Percentiles rank a stretch among this genome's conserved stretches.
These are phyloP conservation scores for Aplosporella prunicola DNA, from an alignment of 2,329 filamentous ascomycete species.

Conservation along the genomic window DNA sequence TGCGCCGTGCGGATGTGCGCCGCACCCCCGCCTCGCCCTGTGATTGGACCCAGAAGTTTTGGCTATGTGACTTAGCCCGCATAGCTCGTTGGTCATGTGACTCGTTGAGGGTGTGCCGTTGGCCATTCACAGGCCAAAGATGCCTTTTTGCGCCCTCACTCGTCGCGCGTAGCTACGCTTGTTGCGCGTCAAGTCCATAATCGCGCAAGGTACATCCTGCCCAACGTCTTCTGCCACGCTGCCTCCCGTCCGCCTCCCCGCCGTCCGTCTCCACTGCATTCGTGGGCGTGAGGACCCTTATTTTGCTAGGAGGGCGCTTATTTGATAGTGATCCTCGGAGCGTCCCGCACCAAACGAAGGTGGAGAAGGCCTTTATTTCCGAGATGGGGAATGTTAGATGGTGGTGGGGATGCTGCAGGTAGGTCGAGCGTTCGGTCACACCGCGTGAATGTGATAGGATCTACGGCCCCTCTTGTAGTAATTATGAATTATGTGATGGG, in stretches of 20 bases:
- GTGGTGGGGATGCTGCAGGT: too few species aligned
- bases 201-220: conserved; percentile 7
- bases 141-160: conserved; percentile 2
- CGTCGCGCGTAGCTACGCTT: conserved; percentile 3
- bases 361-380: too few species aligned
- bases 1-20: conserved; percentile 6
- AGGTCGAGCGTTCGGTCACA: too few species aligned
- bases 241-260: too few species aligned
- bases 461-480: too few species aligned
- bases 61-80: neutral
- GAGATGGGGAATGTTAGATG: too few species aligned
- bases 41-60: conserved; percentile 2
- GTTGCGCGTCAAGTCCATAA: conserved; percentile 6
- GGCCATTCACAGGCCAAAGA: neutral
- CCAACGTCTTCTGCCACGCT: too few species aligned
- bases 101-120: neutral
- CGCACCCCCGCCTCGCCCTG: conserved; percentile 5
- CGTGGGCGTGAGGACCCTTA: too few species aligned
- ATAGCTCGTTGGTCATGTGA: neutral
- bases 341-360: too few species aligned
- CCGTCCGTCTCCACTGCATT: conserved; percentile 9
- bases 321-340: conserved; percentile 2
- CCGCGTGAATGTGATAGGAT: too few species aligned
- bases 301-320: too few species aligned
- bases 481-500: too few species aligned